Base-by-base conservation (phyloP, 148 eudicot genomes). In the Fagopyrum esculentum region DNA sequence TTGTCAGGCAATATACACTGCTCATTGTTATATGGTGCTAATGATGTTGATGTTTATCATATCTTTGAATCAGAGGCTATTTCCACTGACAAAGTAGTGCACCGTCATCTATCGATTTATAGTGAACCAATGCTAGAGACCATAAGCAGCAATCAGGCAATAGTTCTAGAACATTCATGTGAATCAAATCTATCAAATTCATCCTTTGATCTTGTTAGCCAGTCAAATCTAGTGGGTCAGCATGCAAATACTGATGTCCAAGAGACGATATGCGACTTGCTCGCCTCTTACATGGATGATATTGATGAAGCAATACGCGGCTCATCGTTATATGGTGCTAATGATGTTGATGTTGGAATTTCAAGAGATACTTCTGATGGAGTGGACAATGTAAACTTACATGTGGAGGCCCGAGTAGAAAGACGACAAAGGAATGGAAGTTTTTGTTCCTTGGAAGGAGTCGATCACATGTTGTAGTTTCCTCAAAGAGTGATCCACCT, bases 391-490 rank as follows among this genome's bases (percentile, higher is more conserved):
- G 69, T 55, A 77, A 70, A 51, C 7, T 69, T 43, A 49, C 74
- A 69, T 46, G 81, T 22, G 98, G 77, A 93, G 89, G 74, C 83
- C 91, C 61, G 82, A 77, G 44, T 89, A 90, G 82, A 93, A 93
- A 51, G 96, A 87, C 71, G 87, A 78, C 19, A 93, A 89, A 77
- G 87, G 91, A 77, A 90, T 89, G 40, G 92, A 73, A 57, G 93
- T 92, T 78, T 90, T 83, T 35, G 85, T 88, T 74, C 98, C 98
- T 82, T 93, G 88, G 54, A 93, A 96, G 2, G 98, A 93, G 74
- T 93, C 92, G 2, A 93, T 90, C 52, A 93, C 89, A 40, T 81
- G 78, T 71, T 93, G 98, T 73, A 93, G 96, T 79, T 93, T 93
- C 82, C 73, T 86, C 46, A 93, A 78, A 2, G 98, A 93, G 81